phyloP scores from a whole-genome alignment of 148 eudicot genomes.

The Gaultheria prostrata region DNA sequence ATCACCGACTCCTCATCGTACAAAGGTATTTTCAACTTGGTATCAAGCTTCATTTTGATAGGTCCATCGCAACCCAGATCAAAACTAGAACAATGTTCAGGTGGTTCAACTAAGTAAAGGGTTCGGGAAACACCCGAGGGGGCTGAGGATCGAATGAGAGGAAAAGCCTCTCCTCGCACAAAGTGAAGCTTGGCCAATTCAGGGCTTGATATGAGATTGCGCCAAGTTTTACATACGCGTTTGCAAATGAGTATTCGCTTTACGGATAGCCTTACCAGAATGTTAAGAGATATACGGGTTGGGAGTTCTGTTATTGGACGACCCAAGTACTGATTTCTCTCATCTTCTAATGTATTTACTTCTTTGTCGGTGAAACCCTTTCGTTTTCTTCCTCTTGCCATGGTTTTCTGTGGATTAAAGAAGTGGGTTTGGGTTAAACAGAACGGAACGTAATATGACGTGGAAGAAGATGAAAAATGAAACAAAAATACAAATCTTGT shows the following conservation, averaged over 20 bases:
- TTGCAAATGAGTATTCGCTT: background rate
- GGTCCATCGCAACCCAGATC: background rate
- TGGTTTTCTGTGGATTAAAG: background rate
- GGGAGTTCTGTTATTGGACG: constrained; percentile 1
- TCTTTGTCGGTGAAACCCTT: background rate
- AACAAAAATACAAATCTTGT: background rate
- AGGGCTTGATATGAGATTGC: background rate
- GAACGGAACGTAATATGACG: too few species aligned
- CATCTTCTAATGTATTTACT: background rate
- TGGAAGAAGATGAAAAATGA: too few species aligned
- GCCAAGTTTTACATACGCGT: constrained; percentile 10
- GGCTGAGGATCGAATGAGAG: background rate
- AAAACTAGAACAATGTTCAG: background rate
- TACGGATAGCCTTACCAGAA: background rate
- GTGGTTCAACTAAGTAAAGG: background rate
- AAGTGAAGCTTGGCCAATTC: constrained; percentile 12
- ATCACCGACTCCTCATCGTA: background rate
- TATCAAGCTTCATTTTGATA: background rate
- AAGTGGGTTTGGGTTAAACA: background rate
- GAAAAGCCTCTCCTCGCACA: background rate
- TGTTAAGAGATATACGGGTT: background rate
- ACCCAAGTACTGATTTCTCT: background rate
- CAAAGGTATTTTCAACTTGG: background rate
- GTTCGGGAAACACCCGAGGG: background rate
- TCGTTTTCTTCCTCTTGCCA: background rate